Conservation (phyloP, 495 filamentous ascomycete species). For the Choiromyces venosus region DNA sequence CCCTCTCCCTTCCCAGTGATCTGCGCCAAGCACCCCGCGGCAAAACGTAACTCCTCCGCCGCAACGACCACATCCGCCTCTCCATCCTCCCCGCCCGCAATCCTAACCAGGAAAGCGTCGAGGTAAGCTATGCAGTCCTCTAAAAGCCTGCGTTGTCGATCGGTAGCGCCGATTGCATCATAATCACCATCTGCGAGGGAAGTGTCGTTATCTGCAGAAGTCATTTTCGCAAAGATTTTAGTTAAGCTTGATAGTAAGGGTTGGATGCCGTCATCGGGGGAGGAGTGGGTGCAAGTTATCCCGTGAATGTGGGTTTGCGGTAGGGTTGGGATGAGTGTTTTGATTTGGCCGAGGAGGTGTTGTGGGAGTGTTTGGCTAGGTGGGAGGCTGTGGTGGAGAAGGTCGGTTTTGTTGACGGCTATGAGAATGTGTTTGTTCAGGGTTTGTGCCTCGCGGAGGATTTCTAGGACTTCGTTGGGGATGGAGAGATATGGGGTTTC, state of each 20-base stretch:
- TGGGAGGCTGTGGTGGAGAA: constrained; percentile 42
- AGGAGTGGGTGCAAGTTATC: constrained; percentile 59
- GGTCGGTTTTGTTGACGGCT: constrained; percentile 78
- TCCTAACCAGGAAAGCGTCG: constrained; percentile 59
- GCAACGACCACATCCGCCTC: constrained; percentile 80
- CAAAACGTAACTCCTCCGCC: constrained; percentile 81
- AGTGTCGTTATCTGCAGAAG: constrained; percentile 50
- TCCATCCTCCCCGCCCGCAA: constrained; percentile 42
- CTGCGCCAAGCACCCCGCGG: constrained; percentile 70
- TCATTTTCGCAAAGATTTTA: constrained; percentile 65
- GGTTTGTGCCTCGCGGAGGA: constrained; percentile 53
- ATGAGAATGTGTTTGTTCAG: constrained; percentile 60
- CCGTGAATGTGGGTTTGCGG: constrained; percentile 50
- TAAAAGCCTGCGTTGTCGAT: constrained; percentile 79
- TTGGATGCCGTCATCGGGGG: constrained; percentile 54
- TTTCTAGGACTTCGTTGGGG: constrained; percentile 56
- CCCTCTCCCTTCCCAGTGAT: constrained; percentile 79
- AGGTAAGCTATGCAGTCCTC: constrained; percentile 64
- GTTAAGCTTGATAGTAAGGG: constrained; percentile 62
- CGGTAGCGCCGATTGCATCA: constrained; percentile 82
- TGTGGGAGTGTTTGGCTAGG: constrained; percentile 25
- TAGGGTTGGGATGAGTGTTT: constrained; percentile 36
- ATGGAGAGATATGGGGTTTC: constrained; percentile 43
- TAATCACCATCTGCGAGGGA: constrained; percentile 55
- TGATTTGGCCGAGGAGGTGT: constrained; percentile 28